Base-by-base conservation (phyloP, 106 monocot genomes). In the Dendrobium chrysotoxum region DNA sequence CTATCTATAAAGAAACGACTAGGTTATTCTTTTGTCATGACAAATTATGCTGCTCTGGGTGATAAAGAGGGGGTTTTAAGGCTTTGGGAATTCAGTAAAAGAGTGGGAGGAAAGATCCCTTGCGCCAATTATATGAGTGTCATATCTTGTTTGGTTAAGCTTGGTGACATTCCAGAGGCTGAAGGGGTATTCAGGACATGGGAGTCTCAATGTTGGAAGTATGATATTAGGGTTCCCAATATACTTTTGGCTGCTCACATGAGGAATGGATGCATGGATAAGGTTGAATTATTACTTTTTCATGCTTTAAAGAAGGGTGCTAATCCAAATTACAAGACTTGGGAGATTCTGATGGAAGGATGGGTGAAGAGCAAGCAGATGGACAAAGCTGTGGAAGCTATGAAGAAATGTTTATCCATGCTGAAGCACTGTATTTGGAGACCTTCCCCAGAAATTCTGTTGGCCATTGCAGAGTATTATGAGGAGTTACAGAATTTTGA, bases 11-110 rank as follows among this genome's bases (percentile, higher is more conserved):
- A 26, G 16, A 87, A 92, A 50, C 83, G 87, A 26, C 87, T 92
- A 65, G 92, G 84, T 16, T 94, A 86, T 72, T 92, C 87, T 64
- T 93, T 92, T 79, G 83, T 96, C n/a, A 96, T 96, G 79, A 96
- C 96, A 26, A 77, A 70, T 31, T 96, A 96, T 86, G 88, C 89
- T 76, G 76, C 86, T 86, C 83, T 89, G 2, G 75, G 77, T 71
- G 85, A 89, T 79, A 89, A 47, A 54, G 81, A 89, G 38, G 89
- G 88, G 5, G 83, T 94, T 17, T 18, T 86, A 25, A 84, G 91
- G 82, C 80, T 93, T 21, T 96, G 96, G 93, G 90, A 93, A 53
- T 74, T 78, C 30, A 90, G 91, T 79, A 96, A 90, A 85, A 88
- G 42, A 45, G 96, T 92, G 3, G 72, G 84, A 10, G 86, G 87